phyloP scores from a whole-genome alignment of 768 basidiomycete species.

The Rhodosporidiobolus sp. region DNA sequence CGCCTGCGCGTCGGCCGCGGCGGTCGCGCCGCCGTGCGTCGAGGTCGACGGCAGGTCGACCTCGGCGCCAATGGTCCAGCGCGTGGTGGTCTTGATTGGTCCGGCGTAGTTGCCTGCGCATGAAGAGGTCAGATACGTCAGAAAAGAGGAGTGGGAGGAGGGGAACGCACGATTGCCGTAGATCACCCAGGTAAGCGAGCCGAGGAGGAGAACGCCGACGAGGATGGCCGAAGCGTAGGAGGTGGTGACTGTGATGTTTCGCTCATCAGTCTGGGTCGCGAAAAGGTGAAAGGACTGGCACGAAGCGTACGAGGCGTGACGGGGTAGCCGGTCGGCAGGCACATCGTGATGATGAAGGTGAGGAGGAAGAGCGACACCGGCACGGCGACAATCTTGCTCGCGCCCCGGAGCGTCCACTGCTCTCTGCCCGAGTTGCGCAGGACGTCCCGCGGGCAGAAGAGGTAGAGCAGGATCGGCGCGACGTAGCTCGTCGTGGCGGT shows the following conservation, averaged over 20 bases:
- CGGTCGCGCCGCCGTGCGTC: not conserved
- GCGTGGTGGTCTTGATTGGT: slow-evolving; percentile 50
- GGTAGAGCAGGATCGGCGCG: slow-evolving; percentile 37
- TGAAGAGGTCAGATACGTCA: not conserved
- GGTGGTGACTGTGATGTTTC: slow-evolving; percentile 38
- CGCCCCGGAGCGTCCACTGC: slow-evolving; percentile 48
- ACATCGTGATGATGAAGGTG: slow-evolving; percentile 46
- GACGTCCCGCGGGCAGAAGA: slow-evolving; percentile 39
- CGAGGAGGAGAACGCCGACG: slow-evolving; percentile 45
- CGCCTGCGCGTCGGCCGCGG: not conserved
- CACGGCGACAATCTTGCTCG: slow-evolving; percentile 45
- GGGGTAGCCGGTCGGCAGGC: slow-evolving; percentile 47
- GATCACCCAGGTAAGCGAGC: slow-evolving; percentile 47
- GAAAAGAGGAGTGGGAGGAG: not conserved
- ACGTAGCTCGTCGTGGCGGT: slow-evolving; percentile 47
- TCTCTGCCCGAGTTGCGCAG: slow-evolving; percentile 49
- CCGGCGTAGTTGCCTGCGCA: slow-evolving; percentile 48
- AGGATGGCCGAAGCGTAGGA: slow-evolving; percentile 49
- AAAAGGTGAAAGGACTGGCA: not conserved
- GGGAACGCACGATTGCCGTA: slow-evolving; percentile 47
- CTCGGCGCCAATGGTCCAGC: slow-evolving; percentile 52
- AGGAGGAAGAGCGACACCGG: slow-evolving; percentile 41
- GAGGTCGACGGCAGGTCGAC: slow-evolving; percentile 47
- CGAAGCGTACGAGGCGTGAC: slow-evolving; percentile 45
- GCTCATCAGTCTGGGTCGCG: not conserved